Conservation (phyloP, 176 grass and related monocot genomes). For the Bolboschoenus planiculmis region DNA sequence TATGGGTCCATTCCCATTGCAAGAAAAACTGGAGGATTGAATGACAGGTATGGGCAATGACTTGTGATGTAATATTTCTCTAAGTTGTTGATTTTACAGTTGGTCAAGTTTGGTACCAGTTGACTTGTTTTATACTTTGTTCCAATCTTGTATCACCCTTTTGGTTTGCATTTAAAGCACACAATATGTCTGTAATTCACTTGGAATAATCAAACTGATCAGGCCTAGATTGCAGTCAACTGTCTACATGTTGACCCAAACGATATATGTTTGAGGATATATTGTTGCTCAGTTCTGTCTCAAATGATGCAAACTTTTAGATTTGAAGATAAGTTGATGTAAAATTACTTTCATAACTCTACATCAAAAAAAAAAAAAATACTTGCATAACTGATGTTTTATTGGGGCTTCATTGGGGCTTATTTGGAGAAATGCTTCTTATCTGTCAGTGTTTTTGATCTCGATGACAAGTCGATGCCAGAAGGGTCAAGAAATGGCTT, state of each 20-base stretch:
- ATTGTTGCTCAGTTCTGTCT: background rate
- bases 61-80: background rate
- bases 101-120: background rate
- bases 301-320: background rate
- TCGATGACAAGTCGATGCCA: slow-evolving; percentile 55
- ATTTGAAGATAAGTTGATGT: background rate
- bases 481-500: slow-evolving; percentile 71
- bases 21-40: slow-evolving; percentile 88
- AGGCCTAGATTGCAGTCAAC: background rate
- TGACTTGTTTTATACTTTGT: background rate
- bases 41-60: slow-evolving; percentile 60
- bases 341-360: background rate
- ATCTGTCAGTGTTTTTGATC: slow-evolving; percentile 75
- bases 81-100: background rate
- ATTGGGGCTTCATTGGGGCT: background rate
- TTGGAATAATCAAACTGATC: slow-evolving; percentile 4
- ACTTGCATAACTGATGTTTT: background rate
- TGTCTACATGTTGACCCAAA: background rate
- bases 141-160: background rate
- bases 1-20: slow-evolving; percentile 91
- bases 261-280: background rate
- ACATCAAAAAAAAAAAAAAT: background rate
- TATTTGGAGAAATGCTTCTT: background rate
- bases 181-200: background rate
- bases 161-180: background rate